A percentile compares a stretch with the other conserved stretches of the same genome.
These are phyloP conservation scores for Microsporum canis DNA, from an alignment of 2,329 filamentous ascomycete species.

Conservation along the genomic window DNA sequence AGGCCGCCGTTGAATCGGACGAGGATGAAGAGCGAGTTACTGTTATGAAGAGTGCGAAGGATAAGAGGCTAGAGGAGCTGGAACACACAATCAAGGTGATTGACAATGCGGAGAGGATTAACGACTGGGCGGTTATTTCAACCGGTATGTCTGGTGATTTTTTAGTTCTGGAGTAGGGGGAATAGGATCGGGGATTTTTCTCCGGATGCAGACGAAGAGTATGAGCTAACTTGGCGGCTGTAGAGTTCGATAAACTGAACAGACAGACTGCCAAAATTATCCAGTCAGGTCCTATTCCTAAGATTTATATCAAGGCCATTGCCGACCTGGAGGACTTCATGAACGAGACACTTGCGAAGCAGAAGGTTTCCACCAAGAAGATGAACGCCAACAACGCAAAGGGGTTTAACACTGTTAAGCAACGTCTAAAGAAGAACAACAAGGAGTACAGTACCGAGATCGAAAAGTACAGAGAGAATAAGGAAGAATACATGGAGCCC, in stretches of 20 bases:
- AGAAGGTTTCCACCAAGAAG: conserved; percentile 93
- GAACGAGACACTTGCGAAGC: conserved; percentile 87
- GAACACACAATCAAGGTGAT: conserved; percentile 82
- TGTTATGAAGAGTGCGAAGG: conserved; percentile 92
- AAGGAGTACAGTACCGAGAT: conserved; percentile 85
- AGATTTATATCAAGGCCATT: conserved; percentile 83
- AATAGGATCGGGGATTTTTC: no score
- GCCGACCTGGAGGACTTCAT: conserved; percentile 90
- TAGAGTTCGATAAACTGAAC: conserved; percentile 92
- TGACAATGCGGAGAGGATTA: conserved; percentile 95
- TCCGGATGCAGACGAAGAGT: background rate
- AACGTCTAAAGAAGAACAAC: conserved; percentile 98
- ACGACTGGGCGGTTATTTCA: conserved; percentile 90
- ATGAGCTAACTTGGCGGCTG: background rate
- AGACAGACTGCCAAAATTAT: conserved; percentile 70
- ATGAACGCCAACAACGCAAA: conserved; percentile 95
- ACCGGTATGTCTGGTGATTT: conserved; percentile 52
- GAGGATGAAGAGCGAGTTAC: conserved; percentile 75
- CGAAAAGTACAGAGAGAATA: conserved; percentile 73
- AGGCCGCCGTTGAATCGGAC: conserved; percentile 60
- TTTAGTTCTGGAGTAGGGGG: background rate
- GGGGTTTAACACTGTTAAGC: conserved; percentile 92
- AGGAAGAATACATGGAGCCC: conserved; percentile 78
- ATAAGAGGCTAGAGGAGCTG: conserved; percentile 91
- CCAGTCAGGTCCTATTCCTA: conserved; percentile 67